Evolutionary conservation across 768 basidiomycete genomes (phyloP), one percentile per base, ranked within the genome.

Genomic region (Sistotremastrum niveocremeum): DNA sequence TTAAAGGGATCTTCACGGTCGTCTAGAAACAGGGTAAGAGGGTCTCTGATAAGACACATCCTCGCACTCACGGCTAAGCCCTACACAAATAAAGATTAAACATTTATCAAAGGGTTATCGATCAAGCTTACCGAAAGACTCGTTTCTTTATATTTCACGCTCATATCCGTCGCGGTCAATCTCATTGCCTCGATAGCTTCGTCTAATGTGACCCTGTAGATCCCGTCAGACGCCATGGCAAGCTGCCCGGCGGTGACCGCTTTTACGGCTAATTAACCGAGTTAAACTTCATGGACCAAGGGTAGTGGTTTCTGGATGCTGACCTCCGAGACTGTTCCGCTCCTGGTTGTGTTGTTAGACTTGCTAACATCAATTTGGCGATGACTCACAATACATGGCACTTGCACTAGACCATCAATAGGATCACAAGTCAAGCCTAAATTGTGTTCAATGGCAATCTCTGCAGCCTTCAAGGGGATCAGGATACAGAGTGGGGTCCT

Each of bases 171-270:
- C 30, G 93, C 91, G 5, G 90, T 95, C 41, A 94, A 59, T 28
- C 87, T 72, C 88, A 94, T 94, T 4, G 91, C 90, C 61, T 89
- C 87, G 46, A 97, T 95, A 2, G 91, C 93, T 61, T 95, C 89
- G 58, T 97, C 93, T 12, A 97, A 70, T 1, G 81, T 83, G 34
- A 93, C 89, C 34, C 80, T 77, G 55, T 89, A 89, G 9, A 85
- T 72, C 0, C 87, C 91, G 56, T 87, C 76, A 49, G 86, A 87
- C 6, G 91, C 89, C 75, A 95, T 83, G 6, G 93, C 88, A 4
- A 97, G 72, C 58, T 97, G 94, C 12, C 91, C 91, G 7, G 93
- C 91, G 12, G 89, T 91, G 39, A 93, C 73, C 3, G 88, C 89
- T 62, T 94, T 93, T 44, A 93, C 88, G 46, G 90, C 90, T 84